Evolutionary conservation across 352 stramenopile species (phyloP), one percentile per base, ranked within the genome.

Genomic region (Globisporangium acanthophoron): DNA sequence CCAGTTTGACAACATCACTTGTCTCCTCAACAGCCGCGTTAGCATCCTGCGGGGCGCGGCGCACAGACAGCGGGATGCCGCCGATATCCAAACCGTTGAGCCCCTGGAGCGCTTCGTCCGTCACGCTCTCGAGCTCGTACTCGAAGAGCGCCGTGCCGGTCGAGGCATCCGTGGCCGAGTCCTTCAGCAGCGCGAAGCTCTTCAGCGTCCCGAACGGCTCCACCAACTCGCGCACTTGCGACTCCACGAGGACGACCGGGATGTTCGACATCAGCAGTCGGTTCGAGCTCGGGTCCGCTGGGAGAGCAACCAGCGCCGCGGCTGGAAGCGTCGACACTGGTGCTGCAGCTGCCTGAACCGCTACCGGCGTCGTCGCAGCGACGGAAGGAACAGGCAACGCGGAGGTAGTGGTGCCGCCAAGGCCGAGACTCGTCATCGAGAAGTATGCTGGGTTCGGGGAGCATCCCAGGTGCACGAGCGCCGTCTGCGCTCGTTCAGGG

Each of bases 231-330:
- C 85, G 85, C 31, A 93, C 82, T 73, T 94, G 84, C 6, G 87
- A 71, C 45, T 92, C 86, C 6, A 62, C 64, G 33, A 95, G 58
- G 40, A 92, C 84, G 13, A 86, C 67, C 0, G 86, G 86, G 54
- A 95, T 90, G 56, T 95, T 95, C 12, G 72, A 78, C 84, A 95
- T 92, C 35, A 94, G 59, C 33, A 95, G 62, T 15, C 72, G 67
- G 59, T 90, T 83, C 53, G 66, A 63, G 37, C 52, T 40, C 41
- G 50, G 54, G 20, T 58, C 60, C 8, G 54, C 48, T 21, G 48
- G 27, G 7, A 66, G 44, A n/a, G 31, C 52, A 3, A 40, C 41
- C 50, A 66, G 16, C 8, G 54, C 35, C 15, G 59, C 35, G 35
- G 47, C 24, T 9, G 48, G 37, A 7, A 55, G 45, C 27, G 37